phyloP scores from a whole-genome alignment of 345 rosid genomes.

The Populus ilicifolia region DNA sequence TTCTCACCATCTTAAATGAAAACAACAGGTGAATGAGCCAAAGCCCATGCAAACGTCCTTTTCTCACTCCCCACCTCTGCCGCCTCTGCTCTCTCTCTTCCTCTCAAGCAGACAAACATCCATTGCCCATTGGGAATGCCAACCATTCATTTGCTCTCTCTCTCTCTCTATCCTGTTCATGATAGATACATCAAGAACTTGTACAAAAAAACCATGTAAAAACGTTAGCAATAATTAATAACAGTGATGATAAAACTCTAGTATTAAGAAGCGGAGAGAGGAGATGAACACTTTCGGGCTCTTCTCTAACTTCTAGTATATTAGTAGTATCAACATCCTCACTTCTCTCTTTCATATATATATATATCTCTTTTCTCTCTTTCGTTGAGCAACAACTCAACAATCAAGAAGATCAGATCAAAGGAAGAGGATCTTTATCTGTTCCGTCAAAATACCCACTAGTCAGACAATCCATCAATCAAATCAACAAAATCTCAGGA shows the following conservation, averaged over 20 bases:
- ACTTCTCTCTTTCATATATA: slow-evolving; percentile 1
- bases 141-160: slow-evolving; percentile 20
- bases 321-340: slow-evolving; percentile 1
- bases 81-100: slow-evolving; percentile 49
- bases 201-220: slow-evolving; percentile 11
- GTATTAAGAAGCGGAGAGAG: background rate
- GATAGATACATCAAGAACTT: slow-evolving; percentile 16
- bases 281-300: slow-evolving; percentile 5
- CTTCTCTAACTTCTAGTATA: slow-evolving; percentile 22
- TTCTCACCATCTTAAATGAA: slow-evolving; percentile 48
- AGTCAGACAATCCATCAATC: slow-evolving; percentile 83
- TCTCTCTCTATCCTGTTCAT: slow-evolving; percentile 1
- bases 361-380: slow-evolving; percentile 6
- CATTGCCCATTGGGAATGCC: slow-evolving; percentile 18
- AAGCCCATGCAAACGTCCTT: slow-evolving; percentile 98
- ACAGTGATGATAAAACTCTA: background rate
- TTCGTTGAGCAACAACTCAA: slow-evolving; percentile 32
- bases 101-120: slow-evolving; percentile 14
- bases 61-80: slow-evolving; percentile 70
- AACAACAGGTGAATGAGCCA: slow-evolving; percentile 86
- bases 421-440: slow-evolving; percentile 41
- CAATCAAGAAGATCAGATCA: slow-evolving; percentile 62
- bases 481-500: slow-evolving; percentile 37
- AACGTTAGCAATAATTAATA: too few relatives aligned
- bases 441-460: slow-evolving; percentile 47